Base-by-base conservation (phyloP, 192 early-diverging fungal species). In the Umbelopsis sp. region DNA sequence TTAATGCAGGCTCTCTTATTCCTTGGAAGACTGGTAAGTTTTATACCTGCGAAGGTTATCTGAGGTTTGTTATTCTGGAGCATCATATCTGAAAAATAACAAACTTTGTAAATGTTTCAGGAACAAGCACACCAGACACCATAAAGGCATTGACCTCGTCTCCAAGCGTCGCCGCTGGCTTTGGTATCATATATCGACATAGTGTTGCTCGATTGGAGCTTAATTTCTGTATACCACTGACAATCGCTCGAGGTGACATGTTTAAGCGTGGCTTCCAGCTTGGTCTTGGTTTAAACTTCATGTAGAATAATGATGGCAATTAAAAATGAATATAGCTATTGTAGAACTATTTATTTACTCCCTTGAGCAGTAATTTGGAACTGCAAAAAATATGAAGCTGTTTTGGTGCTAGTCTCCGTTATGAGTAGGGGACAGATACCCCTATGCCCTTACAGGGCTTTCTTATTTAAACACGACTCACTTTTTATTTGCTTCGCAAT, bases 121-220 rank as follows among this genome's bases (percentile, higher is more conserved):
- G 56, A 34, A 62, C 56, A 34, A 54, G 29, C 36, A 68, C 74
- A 9, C 14, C 50, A 65, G 56, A 80, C 68, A 77, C 80, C 43
- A 21, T 85, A 20, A 53, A 71, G 26, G 76, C 82, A 34, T 78
- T 92, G 65, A 73, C 83, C 12, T 71, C 77, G 29, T 83, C 87
- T 9, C 93, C 96, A 9, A 91, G 89, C 43, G 84, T 91, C 3
- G 86, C 94, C 0, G 84, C 86, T 1, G 96, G 97, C 17, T 65
- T 94, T 17, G 97, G 97, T 49, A 81, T 99, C 32, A 91, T 91
- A 11, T 93, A 93, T 34, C 89, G 89, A 44, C 96, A 97, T 76
- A 91, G 90, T 65, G 86, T 94, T 45, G 86, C 95, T 45, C 86
- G 96, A 16, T 85, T 94, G 2, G 97, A 99, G 81, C 77, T 99